Evolutionary conservation across 306 rosid genomes (phyloP).

Genomic region (Alnus rubra): DNA sequence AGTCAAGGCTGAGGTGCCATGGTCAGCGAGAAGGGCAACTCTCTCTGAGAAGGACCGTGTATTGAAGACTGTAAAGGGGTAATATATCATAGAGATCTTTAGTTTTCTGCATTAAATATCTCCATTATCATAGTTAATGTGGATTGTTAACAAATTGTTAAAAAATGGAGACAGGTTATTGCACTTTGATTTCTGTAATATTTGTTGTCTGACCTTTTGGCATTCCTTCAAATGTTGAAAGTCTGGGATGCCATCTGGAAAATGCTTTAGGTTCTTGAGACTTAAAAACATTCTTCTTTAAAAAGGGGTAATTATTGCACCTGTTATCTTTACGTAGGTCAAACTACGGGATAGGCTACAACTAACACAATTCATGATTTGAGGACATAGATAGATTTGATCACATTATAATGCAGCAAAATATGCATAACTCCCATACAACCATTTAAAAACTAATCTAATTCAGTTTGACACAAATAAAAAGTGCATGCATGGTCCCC

Average conservation of each 20-base stretch:
- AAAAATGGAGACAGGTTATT: background rate
- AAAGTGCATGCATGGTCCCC: background rate
- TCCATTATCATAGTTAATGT: background rate
- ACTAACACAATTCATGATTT: background rate
- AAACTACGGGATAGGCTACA: background rate
- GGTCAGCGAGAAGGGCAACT: constrained; percentile 87
- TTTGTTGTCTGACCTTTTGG: background rate
- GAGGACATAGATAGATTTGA: background rate
- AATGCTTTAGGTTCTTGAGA: background rate
- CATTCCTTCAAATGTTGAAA: background rate
- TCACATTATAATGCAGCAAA: background rate
- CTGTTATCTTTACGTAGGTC: background rate
- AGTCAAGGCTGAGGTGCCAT: constrained; percentile 89
- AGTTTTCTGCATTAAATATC: background rate
- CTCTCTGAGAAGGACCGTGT: constrained; percentile 93
- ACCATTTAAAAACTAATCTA: no score
- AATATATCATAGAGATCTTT: constrained; percentile 19
- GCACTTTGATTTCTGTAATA: background rate
- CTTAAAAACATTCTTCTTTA: background rate
- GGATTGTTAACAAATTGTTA: background rate
- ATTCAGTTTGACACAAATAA: background rate
- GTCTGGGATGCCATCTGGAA: background rate
- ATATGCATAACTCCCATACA: background rate
- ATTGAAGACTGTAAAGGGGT: constrained; percentile 95
- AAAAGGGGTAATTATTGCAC: background rate